Evolutionary conservation across 352 stramenopile species (phyloP).

Genomic region (Globisporangium echinulatum): DNA sequence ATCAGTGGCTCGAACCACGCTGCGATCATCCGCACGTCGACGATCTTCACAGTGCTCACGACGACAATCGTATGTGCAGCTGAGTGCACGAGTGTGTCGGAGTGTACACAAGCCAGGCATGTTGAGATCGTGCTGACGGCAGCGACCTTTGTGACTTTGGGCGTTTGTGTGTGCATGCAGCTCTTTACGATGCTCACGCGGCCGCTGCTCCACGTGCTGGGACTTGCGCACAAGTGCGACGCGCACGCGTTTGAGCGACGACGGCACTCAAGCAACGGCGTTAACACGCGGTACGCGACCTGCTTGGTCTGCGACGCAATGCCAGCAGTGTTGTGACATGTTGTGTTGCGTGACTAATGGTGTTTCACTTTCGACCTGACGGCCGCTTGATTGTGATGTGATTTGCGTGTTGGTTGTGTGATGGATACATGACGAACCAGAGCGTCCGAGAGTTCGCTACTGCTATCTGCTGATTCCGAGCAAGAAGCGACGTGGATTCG

Average conservation of each 20-base stretch:
- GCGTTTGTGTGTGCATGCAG: slow-evolving; percentile 6
- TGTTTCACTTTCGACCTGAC: neutral
- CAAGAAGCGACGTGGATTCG: slow-evolving; percentile 35
- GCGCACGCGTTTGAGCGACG: slow-evolving; percentile 16
- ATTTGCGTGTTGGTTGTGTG: neutral
- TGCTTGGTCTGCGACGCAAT: too few species aligned
- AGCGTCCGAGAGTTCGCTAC: slow-evolving; percentile 12
- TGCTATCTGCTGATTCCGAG: slow-evolving; percentile 20
- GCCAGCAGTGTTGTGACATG: neutral
- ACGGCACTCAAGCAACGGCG: neutral
- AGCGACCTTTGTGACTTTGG: neutral
- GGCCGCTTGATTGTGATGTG: neutral
- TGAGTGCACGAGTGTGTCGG: neutral
- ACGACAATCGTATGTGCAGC: slow-evolving; percentile 32
- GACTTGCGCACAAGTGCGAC: slow-evolving; percentile 21
- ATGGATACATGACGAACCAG: neutral
- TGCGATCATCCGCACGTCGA: slow-evolving; percentile 56
- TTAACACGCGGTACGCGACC: neutral
- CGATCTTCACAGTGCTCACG: slow-evolving; percentile 56
- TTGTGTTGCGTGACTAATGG: neutral
- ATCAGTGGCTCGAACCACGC: slow-evolving; percentile 30
- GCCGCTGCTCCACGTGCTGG: slow-evolving; percentile 18
- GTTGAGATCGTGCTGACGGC: neutral
- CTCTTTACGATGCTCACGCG: slow-evolving; percentile 25
- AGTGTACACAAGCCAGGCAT: neutral